Base-by-base conservation (phyloP, 2,329 filamentous ascomycete genomes). In the Aspergillus jensenii region DNA sequence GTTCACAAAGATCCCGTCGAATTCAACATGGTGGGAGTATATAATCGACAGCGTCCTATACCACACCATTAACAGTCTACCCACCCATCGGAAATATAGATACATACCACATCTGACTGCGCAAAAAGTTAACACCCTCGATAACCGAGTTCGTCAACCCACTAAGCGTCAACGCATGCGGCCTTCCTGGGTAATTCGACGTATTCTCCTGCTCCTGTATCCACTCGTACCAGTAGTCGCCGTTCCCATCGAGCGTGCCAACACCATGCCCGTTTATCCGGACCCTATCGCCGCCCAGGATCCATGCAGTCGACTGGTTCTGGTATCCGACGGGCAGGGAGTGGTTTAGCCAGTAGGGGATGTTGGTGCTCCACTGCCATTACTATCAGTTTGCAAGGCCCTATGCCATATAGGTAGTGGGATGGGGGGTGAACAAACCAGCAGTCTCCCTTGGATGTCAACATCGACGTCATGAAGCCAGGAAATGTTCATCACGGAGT, bases 81-180 rank as follows among this genome's bases (percentile, higher is more conserved):
- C 23, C 21, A 4, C 7, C 14, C 23, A 11, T 44, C 9, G 1
- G 9, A 33, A 6, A 11, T 3, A 17, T 12, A 14, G 14, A n/a
- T 25, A 60, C 65, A 23, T 60, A 76, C 80, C 84, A 87, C 84
- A 87, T 86, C 70, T 86, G 84, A 59, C 79, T 82, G 59, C 83
- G 79, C 7, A 86, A 31, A 27, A 70, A 68, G 3, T 57, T 59
- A 1, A 70, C 12, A 0, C 68, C 66, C 19, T 46, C 40, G 37
- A 71, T 55, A 2, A 61, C 60, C 8, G 62, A 66, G 33, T 65
- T 62, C 7, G 49, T 63, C 4, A 62, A 31, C 1, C 48, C 53
- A 2, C 45, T 54, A 21, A 73, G 54, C 1, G 71, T 73, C 41
- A 73, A 57, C 4, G 66, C 64, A 45, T 68, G 62, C 6, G 71